Base-by-base conservation (phyloP, 1,284 basidiomycete species). In the Cutaneotrichosporon sp. region DNA sequence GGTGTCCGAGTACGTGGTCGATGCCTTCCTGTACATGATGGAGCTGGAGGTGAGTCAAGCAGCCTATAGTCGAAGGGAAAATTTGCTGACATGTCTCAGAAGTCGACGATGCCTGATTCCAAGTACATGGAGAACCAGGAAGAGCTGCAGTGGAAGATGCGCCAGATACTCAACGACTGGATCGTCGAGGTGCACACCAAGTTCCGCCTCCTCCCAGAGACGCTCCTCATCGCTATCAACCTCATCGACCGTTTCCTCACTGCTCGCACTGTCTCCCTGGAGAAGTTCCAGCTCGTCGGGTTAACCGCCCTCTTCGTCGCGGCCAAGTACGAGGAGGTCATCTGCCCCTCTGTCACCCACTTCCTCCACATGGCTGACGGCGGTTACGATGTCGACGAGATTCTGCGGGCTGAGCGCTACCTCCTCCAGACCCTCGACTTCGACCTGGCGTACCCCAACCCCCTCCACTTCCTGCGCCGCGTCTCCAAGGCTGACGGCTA, bases 211-310 rank as follows among this genome's bases (percentile, higher is more conserved):
- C 85, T 97, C 9, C 94, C 95, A 10, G 96, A 99, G 82, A 98
- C 96, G 0, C 87, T 99, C 58, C 98, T 96, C 83, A 87, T 99
- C 64, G 90, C 90, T 69, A 85, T 92, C 76, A 98, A 99, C 84
- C 89, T 98, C 75, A 90, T 98, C 74, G 97, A 99, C 81, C 92
- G 96, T 59, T 97, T 99, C 86, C 87, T 98, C 31, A 94, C 92
- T 3, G 84, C 87, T 1, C 90, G 94, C 8, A 88, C 91, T 56
- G 91, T 97, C 56, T 95, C 93, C 7, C 86, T 98, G 21, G 88
- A 89, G 72, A 97, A 97, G 79, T 86, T 98, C 49, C 96, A 98
- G 80, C 88, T 98, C 21, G 94, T 98, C 60, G 96, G 97, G 65
- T 85, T 97, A 65, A 93, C 94, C 6, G 91, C 91, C 73, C 86